Evolutionary conservation across 2,329 filamentous ascomycete genomes (phyloP).

Genomic region (Magnaporthiopsis incrustans): DNA sequence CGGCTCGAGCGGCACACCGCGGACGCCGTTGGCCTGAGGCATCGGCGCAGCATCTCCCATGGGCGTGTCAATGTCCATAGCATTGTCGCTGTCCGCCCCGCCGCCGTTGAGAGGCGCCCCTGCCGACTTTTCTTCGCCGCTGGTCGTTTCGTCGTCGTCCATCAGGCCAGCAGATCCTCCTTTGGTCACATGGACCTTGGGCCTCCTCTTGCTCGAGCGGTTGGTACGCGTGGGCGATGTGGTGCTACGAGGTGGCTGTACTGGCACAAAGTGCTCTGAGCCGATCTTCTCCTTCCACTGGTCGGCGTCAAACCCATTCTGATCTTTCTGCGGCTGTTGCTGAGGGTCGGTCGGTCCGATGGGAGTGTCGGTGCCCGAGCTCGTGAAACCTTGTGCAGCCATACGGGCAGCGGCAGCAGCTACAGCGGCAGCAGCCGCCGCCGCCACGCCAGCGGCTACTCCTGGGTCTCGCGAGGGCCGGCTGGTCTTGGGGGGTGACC

Average conservation of each 20-base stretch:
- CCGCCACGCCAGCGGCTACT: not conserved
- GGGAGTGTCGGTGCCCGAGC: not conserved
- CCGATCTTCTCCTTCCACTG: constrained; percentile 48
- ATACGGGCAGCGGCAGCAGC: constrained; percentile 1
- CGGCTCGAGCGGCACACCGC: constrained; percentile 51
- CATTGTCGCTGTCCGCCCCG: constrained; percentile 40
- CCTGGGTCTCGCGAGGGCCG: not conserved
- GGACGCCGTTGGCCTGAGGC: constrained; percentile 25
- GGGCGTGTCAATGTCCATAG: constrained; percentile 59
- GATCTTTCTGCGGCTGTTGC: constrained; percentile 11
- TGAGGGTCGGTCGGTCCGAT: not conserved
- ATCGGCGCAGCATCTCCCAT: constrained; percentile 20
- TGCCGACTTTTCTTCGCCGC: constrained; percentile 29
- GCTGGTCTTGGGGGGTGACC: constrained; percentile 20
- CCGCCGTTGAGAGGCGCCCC: constrained; percentile 20
- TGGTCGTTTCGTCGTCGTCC: constrained; percentile 35
- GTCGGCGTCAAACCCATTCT: constrained; percentile 38
- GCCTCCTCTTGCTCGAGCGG: constrained; percentile 51
- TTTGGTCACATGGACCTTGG: constrained; percentile 43
- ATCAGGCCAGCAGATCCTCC: constrained; percentile 34
- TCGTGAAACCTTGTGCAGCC: not conserved
- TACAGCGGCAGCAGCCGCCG: not conserved
- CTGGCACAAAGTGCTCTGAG: constrained; percentile 45
- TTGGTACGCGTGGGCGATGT: constrained; percentile 35
- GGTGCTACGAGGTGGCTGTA: constrained; percentile 28